Evolutionary conservation across 2,329 filamentous ascomycete species (phyloP).

Genomic region (Chaetomium sp.): DNA sequence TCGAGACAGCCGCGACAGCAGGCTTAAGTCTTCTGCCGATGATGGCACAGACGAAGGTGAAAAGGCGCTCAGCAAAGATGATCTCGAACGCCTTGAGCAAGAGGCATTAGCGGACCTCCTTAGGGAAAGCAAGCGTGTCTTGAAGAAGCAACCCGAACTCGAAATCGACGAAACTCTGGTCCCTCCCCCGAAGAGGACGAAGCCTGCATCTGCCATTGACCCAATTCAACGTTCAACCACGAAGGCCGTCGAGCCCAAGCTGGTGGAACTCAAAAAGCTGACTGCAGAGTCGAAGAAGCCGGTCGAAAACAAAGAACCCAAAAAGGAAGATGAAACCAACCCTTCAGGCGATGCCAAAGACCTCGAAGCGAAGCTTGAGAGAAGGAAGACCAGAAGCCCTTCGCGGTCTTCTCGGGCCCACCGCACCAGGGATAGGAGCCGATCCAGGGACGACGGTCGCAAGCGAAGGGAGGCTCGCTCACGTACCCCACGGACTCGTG

Average conservation of each 20-base stretch:
- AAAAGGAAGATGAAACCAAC: conserved; percentile 25
- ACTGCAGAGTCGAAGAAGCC: conserved; percentile 22
- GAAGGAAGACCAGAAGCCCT: conserved; percentile 26
- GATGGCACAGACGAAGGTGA: conserved; percentile 41
- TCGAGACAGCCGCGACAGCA: conserved; percentile 26
- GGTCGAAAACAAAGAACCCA: conserved; percentile 12
- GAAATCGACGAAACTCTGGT: conserved; percentile 51
- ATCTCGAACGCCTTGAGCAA: conserved; percentile 50
- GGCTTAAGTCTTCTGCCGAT: conserved; percentile 30
- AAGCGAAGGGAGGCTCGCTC: conserved; percentile 23
- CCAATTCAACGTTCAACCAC: conserved; percentile 45
- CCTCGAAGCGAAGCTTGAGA: conserved; percentile 25
- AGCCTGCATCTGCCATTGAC: conserved; percentile 53
- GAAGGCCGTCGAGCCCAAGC: conserved; percentile 36
- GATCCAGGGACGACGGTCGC: conserved; percentile 27
- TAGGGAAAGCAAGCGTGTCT: conserved; percentile 49
- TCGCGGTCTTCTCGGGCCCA: conserved; percentile 23
- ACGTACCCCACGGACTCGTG: conserved; percentile 20
- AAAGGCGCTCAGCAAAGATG: conserved; percentile 52
- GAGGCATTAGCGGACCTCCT: conserved; percentile 53
- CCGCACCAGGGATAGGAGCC: conserved; percentile 27
- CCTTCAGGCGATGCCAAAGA: conserved; percentile 13
- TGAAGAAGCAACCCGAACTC: conserved; percentile 45
- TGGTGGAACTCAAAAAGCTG: conserved; percentile 14
- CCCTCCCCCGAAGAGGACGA: conserved; percentile 46